These are phyloP conservation scores for Pisolithus sp. DNA, from an alignment of 768 basidiomycete genomes.

Conservation along the genomic window DNA sequence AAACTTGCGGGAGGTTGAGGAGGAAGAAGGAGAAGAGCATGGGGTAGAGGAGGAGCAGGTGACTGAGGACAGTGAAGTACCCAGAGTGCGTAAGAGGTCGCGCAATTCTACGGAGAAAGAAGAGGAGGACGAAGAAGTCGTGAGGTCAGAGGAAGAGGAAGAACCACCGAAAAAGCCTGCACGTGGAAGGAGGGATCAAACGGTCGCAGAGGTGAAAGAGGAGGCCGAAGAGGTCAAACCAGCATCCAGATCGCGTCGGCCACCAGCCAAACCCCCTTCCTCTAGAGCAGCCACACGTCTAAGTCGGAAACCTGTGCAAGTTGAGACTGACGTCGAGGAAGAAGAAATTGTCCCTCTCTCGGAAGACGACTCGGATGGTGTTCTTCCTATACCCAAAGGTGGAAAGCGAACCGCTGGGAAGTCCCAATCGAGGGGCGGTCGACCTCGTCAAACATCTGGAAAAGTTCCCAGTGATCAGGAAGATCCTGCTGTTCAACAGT, in stretches of 20 bases:
- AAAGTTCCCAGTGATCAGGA: conserved; percentile 3
- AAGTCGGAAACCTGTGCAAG: conserved; percentile 7
- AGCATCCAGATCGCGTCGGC: conserved; percentile 6
- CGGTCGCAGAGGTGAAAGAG: background rate
- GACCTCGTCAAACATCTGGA: background rate
- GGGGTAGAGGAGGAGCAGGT: conserved; percentile 41
- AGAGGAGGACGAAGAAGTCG: conserved; percentile 19
- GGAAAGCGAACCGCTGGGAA: conserved; percentile 3
- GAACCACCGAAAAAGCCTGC: conserved; percentile 1
- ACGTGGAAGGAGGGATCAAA: conserved; percentile 3
- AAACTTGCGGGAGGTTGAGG: conserved; percentile 46
- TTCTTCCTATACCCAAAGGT: conserved; percentile 14
- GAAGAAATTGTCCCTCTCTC: conserved; percentile 15
- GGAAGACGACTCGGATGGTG: conserved; percentile 24
- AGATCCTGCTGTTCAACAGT: background rate
- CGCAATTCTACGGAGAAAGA: conserved; percentile 36
- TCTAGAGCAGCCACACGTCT: conserved; percentile 8
- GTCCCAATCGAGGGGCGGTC: background rate
- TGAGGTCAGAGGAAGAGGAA: conserved; percentile 5
- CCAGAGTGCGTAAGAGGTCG: conserved; percentile 49
- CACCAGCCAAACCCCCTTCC: conserved; percentile 16
- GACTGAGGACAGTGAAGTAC: conserved; percentile 34
- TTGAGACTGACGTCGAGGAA: conserved; percentile 22
- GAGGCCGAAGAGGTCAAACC: conserved; percentile 8
- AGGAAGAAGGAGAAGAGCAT: conserved; percentile 26